phyloP scores from a whole-genome alignment of 306 rosid species.

The Fragaria nilgerrensis region DNA sequence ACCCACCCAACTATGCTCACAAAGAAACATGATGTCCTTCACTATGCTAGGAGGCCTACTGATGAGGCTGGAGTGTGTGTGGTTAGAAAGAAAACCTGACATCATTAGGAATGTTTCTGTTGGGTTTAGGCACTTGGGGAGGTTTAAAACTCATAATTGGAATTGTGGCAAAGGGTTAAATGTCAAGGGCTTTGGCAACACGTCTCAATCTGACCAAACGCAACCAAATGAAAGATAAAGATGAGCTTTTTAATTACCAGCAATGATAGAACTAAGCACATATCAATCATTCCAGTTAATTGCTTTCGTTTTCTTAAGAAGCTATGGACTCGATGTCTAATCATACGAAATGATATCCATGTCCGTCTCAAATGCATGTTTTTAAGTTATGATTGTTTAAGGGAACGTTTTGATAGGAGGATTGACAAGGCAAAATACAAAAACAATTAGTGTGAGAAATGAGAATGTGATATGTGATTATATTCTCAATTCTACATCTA shows the following conservation, averaged over 20 bases:
- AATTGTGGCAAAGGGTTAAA: slow-evolving; percentile 21
- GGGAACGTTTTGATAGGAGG: slow-evolving; percentile 23
- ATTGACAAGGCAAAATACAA: neutral
- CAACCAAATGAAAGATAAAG: slow-evolving; percentile 27
- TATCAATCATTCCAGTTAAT: slow-evolving; percentile 33
- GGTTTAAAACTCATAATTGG: slow-evolving; percentile 4
- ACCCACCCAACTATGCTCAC: neutral
- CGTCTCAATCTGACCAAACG: slow-evolving; percentile 60
- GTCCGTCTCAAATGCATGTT: slow-evolving; percentile 33
- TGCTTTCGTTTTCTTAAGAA: slow-evolving; percentile 28
- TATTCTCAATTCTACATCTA: neutral
- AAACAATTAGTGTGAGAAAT: slow-evolving; percentile 6
- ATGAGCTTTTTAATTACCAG: slow-evolving; percentile 42
- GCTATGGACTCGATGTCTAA: slow-evolving; percentile 34
- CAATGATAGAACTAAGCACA: slow-evolving; percentile 18
- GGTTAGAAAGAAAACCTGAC: neutral
- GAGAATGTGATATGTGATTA: neutral
- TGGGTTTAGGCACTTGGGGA: neutral
- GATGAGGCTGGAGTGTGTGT: neutral
- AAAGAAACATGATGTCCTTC: neutral
- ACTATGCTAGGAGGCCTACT: neutral
- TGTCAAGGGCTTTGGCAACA: slow-evolving; percentile 50
- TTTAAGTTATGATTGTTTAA: slow-evolving; percentile 33
- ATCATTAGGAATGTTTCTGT: neutral
- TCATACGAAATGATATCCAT: slow-evolving; percentile 28